phyloP scores from a whole-genome alignment of 2,329 filamentous ascomycete species.

The Neonectria coccinea region DNA sequence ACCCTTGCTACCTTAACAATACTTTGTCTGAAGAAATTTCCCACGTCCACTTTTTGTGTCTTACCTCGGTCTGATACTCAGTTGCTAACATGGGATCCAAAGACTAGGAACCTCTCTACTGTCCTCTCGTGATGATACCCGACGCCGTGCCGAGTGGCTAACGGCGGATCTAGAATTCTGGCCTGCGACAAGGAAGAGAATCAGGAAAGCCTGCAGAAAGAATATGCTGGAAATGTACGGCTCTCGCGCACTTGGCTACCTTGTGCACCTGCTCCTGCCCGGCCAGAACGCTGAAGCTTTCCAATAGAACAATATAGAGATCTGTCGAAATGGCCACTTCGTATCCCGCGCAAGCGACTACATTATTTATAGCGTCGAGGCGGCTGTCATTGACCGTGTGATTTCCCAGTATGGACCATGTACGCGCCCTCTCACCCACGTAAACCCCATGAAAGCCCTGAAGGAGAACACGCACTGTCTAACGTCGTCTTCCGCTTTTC shows the following conservation, averaged over 20 bases:
- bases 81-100: slow-evolving; percentile 42
- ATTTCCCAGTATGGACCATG: slow-evolving; percentile 92
- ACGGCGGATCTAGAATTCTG: slow-evolving; percentile 75
- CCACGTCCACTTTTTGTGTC: slow-evolving; percentile 22
- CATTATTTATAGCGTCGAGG: slow-evolving; percentile 98
- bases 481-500: slow-evolving; percentile 11
- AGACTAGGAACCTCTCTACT: slow-evolving; percentile 33
- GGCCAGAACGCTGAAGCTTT: slow-evolving; percentile 61
- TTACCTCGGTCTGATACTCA: slow-evolving; percentile 9
- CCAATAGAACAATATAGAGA: slow-evolving; percentile 79
- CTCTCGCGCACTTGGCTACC: slow-evolving; percentile 43
- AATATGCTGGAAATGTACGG: slow-evolving; percentile 89
- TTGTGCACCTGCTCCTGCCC: slow-evolving; percentile 38
- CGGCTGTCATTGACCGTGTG: slow-evolving; percentile 87
- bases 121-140: slow-evolving; percentile 20
- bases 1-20: slow-evolving; percentile 92
- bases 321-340: slow-evolving; percentile 92
- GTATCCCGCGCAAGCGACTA: slow-evolving; percentile 98
- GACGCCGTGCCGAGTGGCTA: slow-evolving; percentile 45
- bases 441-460: slow-evolving; percentile 6
- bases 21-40: slow-evolving; percentile 81
- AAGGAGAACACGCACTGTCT: slow-evolving; percentile 4
- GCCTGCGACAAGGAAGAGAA: slow-evolving; percentile 94
- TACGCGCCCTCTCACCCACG: slow-evolving; percentile 57
- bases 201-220: slow-evolving; percentile 81